Conservation (phyloP, 2,329 filamentous ascomycete species). For the Fusarium nelsonii region DNA sequence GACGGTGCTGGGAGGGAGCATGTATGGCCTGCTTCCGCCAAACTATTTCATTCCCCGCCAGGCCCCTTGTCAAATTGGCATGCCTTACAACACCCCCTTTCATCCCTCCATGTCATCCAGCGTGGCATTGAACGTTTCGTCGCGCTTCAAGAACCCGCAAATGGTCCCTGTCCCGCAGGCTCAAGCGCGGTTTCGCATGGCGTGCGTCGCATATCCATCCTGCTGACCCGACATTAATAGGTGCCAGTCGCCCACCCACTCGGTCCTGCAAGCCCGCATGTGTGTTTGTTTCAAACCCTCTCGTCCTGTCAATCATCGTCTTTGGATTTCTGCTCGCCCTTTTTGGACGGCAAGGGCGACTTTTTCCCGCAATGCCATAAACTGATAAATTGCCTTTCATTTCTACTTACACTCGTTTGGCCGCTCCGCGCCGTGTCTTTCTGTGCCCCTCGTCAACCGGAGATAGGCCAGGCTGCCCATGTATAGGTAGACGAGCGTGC, state of each 20-base stretch:
- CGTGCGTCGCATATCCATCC: conserved; percentile 46
- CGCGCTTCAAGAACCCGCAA: conserved; percentile 40
- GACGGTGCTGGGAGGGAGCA: conserved; percentile 37
- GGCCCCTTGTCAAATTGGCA: conserved; percentile 40
- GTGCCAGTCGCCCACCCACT: conserved; percentile 45
- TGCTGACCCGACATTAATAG: conserved; percentile 49
- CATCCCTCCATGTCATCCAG: conserved; percentile 46
- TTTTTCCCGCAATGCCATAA: conserved; percentile 47
- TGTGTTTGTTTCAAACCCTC: conserved; percentile 48
- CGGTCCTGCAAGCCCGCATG: conserved; percentile 33
- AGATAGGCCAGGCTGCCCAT: conserved; percentile 45
- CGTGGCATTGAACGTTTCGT: conserved; percentile 48
- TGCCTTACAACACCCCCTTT: conserved; percentile 42
- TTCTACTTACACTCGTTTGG: conserved; percentile 44
- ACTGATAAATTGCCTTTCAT: conserved; percentile 25
- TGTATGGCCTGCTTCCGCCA: conserved; percentile 31
- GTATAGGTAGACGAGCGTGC: conserved; percentile 40
- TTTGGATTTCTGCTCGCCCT: conserved; percentile 41
- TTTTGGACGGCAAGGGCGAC: conserved; percentile 43
- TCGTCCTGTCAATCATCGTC: conserved; percentile 34
- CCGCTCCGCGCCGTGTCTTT: conserved; percentile 30
- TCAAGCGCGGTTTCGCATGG: conserved; percentile 43
- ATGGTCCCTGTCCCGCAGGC: conserved; percentile 41
- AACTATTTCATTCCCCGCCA: conserved; percentile 36
- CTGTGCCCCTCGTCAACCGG: conserved; percentile 32